Evolutionary conservation across 2,329 filamentous ascomycete species (phyloP), one percentile per base, ranked within the genome.

Genomic region (Colletotrichum gigasporum): DNA sequence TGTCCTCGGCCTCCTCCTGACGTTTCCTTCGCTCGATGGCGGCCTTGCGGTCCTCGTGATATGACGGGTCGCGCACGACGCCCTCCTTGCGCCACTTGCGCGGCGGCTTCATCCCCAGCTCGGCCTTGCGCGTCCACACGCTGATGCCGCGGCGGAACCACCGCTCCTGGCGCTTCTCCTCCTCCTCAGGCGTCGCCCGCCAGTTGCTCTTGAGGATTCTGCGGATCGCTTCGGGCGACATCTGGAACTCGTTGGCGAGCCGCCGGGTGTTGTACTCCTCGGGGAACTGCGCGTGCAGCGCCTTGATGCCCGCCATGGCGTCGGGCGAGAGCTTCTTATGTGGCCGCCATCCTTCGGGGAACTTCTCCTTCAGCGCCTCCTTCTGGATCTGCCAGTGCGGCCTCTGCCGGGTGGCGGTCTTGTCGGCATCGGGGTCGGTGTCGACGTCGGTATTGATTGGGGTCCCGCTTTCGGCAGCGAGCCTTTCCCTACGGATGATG

Each of bases 301-400:
- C 90, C 41, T 94, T 89, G 70, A 99, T 97, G 41, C 94, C 94
- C n/a, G 92, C 90, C 30, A 97, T 82, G 1, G 94, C 93, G 76
- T 98, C 95, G 0, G 96, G 96, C 0, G 96, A 98, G 9, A 99
- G 85, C 63, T 90, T 90, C 77, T 97, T 97, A 50, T 87, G 85
- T 28, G 96, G 95, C 26, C 85, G 84, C 94, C 95, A 99, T 9
- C 90, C 88, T 7, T 90, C 86, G 2, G 88, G 88, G 68, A 97
- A 96, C 73, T 98, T 99, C 65, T 87, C 78, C 70, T 90, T 86
- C 34, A 96, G 78, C 0, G 89, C 91, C 2, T 80, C 80, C 75
- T 97, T 97, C 69, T 97, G 91, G 12, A 87, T 75, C 74, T 87
- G 84, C 96, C 96, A 98, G 3, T 72, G 64, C 67, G 89, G 85